Percentiles rank a stretch among this genome's conserved stretches.
These are phyloP conservation scores for Otatea glauca DNA, from an alignment of 176 grass and related monocot genomes.

Conservation along the genomic window DNA sequence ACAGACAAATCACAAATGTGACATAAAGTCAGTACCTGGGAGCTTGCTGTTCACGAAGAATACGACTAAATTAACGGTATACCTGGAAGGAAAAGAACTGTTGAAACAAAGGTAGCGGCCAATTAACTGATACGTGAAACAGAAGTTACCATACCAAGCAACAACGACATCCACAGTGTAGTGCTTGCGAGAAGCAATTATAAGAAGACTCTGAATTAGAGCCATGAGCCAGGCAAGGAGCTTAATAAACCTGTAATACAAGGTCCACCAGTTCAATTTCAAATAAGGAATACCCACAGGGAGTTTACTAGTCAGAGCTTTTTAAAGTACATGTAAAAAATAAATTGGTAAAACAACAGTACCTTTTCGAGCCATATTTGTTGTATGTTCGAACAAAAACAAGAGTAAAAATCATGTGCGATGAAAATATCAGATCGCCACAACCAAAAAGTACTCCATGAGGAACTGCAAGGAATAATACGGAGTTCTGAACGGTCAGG, in stretches of 20 bases:
- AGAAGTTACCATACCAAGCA: conserved; percentile 64
- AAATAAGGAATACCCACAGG: not conserved
- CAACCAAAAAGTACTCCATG: conserved; percentile 83
- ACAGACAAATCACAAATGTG: not conserved
- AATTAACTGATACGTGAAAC: not conserved
- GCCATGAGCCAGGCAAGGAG: conserved; percentile 78
- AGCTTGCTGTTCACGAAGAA: conserved; percentile 93
- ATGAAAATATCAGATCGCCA: conserved; percentile 98
- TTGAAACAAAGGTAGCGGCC: not conserved
- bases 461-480: conserved; percentile 72
- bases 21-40: conserved; percentile 60
- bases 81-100: conserved; percentile 52
- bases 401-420: conserved; percentile 99
- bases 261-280: not conserved
- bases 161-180: conserved; percentile 94
- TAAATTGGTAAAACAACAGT: not conserved
- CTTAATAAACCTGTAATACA: conserved; percentile 69
- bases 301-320: not conserved
- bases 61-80: conserved; percentile 93
- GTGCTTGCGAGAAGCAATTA: conserved; percentile 94
- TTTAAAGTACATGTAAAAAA: not conserved
- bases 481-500: conserved; percentile 4
- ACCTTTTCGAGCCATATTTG: conserved; percentile 96
- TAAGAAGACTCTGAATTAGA: conserved; percentile 85
- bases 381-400: conserved; percentile 85